A percentile compares a stretch with the other conserved stretches of the same genome.
phyloP scores from a whole-genome alignment of 805 yeast species.

The Ascoidea asiatica region DNA sequence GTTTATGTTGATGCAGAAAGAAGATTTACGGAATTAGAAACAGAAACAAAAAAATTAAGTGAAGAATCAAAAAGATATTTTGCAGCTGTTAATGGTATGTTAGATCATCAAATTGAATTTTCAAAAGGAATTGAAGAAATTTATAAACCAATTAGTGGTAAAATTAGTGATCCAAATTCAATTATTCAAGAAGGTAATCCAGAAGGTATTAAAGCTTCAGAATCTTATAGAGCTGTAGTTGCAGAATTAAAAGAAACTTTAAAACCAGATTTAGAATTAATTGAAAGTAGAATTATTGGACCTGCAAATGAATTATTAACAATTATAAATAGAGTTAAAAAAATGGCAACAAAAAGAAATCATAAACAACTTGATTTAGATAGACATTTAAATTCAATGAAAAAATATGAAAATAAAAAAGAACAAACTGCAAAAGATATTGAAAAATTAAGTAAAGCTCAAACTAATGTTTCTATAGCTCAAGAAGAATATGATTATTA shows the following conservation, averaged over 20 bases:
- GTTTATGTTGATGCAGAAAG: slow-evolving; percentile 94
- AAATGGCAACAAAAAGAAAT: slow-evolving; percentile 90
- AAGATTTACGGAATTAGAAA: slow-evolving; percentile 84
- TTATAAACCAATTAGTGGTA: slow-evolving; percentile 91
- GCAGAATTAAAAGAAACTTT: slow-evolving; percentile 72
- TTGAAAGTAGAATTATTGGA: slow-evolving; percentile 75
- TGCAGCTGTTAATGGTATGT: slow-evolving; percentile 85
- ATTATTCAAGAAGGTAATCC: slow-evolving; percentile 88
- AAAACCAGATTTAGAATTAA: slow-evolving; percentile 86
- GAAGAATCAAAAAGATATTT: slow-evolving; percentile 87
- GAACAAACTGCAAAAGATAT: slow-evolving; percentile 84
- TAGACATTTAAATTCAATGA: slow-evolving; percentile 57
- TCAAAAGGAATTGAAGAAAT: slow-evolving; percentile 94
- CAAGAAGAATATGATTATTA: slow-evolving; percentile 93
- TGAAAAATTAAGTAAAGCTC: slow-evolving; percentile 77
- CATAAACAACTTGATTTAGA: slow-evolving; percentile 94
- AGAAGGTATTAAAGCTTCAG: slow-evolving; percentile 90
- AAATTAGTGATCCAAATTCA: slow-evolving; percentile 83
- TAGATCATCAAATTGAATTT: slow-evolving; percentile 86
- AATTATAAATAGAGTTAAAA: slow-evolving; percentile 71
- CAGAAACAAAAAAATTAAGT: slow-evolving; percentile 78
- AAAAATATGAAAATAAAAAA: slow-evolving; percentile 68
- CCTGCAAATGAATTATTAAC: slow-evolving; percentile 88
- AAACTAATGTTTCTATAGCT: slow-evolving; percentile 80
- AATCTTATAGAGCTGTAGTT: slow-evolving; percentile 80